Evolutionary conservation across 495 filamentous ascomycete species (phyloP).

Genomic region (Penicillium antarcticum): DNA sequence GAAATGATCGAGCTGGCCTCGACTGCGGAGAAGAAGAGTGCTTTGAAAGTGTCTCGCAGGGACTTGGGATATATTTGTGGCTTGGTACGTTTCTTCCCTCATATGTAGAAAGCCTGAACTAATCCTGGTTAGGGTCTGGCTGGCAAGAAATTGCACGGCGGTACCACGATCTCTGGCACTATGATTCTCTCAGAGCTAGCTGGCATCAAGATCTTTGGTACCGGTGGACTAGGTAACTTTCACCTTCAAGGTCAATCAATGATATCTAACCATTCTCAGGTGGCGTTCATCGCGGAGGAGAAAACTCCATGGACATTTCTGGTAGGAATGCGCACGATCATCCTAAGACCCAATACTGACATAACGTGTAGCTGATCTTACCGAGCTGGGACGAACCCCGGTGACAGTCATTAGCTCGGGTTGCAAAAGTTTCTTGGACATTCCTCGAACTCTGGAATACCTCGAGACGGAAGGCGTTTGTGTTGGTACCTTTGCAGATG

Average conservation of each 20-base stretch:
- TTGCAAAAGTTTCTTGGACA: conserved; percentile 94
- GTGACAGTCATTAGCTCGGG: conserved; percentile 87
- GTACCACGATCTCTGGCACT: conserved; percentile 89
- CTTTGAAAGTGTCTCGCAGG: conserved; percentile 78
- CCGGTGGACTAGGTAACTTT: conserved; percentile 54
- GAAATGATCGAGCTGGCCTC: conserved; percentile 70
- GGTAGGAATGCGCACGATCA: conserved; percentile 20
- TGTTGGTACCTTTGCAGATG: conserved; percentile 86
- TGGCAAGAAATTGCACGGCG: conserved; percentile 71
- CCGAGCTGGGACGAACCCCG: conserved; percentile 87
- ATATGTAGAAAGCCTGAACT: neutral
- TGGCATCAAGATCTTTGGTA: conserved; percentile 91
- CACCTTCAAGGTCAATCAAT: neutral
- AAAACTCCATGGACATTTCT: conserved; percentile 86
- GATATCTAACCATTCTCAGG: conserved; percentile 45
- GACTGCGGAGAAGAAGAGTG: conserved; percentile 57
- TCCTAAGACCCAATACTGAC: neutral
- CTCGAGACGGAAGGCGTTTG: conserved; percentile 89
- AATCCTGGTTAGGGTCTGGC: conserved; percentile 49
- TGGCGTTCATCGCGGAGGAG: conserved; percentile 88
- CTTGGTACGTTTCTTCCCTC: conserved; percentile 52
- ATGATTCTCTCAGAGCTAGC: conserved; percentile 86
- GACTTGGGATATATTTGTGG: conserved; percentile 82
- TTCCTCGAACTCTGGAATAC: conserved; percentile 86
- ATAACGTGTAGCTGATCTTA: conserved; percentile 67